These are phyloP conservation scores for Fonsecaea nubica DNA, from an alignment of 2,329 filamentous ascomycete genomes.

Conservation along the genomic window DNA sequence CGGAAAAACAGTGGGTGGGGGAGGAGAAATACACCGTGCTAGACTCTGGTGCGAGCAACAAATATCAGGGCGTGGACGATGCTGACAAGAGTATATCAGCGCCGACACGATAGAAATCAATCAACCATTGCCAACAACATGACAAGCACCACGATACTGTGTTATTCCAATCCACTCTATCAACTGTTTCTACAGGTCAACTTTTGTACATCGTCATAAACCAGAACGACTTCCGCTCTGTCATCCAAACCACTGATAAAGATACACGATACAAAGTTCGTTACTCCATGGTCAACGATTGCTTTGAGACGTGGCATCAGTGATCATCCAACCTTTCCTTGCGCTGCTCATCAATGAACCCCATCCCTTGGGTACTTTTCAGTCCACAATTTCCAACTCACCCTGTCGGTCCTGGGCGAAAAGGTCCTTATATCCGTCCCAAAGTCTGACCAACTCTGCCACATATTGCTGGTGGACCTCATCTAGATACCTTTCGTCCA, in stretches of 20 bases:
- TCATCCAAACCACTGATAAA: background rate
- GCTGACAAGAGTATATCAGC: background rate
- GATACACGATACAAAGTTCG: background rate
- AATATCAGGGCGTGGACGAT: background rate
- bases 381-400: conserved; percentile 51
- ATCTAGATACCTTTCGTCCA: conserved; percentile 78
- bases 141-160: background rate
- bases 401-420: conserved; percentile 52
- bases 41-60: background rate
- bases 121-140: background rate
- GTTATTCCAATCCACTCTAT: background rate
- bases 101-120: background rate
- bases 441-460: conserved; percentile 58
- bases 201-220: background rate
- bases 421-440: conserved; percentile 56
- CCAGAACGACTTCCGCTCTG: background rate
- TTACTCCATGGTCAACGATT: background rate
- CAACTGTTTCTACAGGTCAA: background rate
- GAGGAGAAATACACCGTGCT: background rate
- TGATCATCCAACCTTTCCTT: background rate
- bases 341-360: background rate
- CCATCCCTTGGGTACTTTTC: background rate
- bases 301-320: background rate
- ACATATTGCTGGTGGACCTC: conserved; percentile 80
- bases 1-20: no score